Percentiles rank a stretch among this genome's conserved stretches.
These are phyloP conservation scores for Fraxinus sp. DNA, from an alignment of 305 asterid genomes.

Conservation along the genomic window DNA sequence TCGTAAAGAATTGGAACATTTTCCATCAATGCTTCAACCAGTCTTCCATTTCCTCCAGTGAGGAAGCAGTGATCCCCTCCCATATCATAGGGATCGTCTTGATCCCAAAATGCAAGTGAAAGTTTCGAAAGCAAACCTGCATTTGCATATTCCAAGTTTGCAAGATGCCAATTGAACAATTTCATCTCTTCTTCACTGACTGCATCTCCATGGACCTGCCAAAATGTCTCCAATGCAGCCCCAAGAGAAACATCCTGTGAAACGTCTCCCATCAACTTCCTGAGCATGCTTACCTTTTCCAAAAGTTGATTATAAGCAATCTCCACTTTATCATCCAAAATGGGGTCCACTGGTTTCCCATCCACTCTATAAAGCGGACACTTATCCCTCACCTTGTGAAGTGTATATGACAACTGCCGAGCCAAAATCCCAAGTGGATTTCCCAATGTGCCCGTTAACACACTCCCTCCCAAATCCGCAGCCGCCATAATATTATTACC, in stretches of 20 bases:
- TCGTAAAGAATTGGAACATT: conserved; percentile 75
- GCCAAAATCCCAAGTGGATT: conserved; percentile 97
- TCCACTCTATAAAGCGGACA: conserved; percentile 81
- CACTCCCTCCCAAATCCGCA: conserved; percentile 97
- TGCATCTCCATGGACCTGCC: conserved; percentile 46
- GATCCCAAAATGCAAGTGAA: conserved; percentile 98
- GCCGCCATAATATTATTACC: conserved; percentile 58
- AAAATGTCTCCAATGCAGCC: conserved; percentile 86
- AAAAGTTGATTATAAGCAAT: conserved; percentile 65
- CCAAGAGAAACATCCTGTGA: conserved; percentile 96
- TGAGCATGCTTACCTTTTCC: conserved; percentile 68
- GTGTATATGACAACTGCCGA: conserved; percentile 67
- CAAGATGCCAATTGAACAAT: conserved; percentile 91
- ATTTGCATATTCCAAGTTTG: conserved; percentile 92
- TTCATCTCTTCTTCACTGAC: conserved; percentile 65
- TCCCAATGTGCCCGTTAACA: conserved; percentile 84
- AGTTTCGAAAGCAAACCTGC: conserved; percentile 83
- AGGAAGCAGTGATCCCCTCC: conserved; percentile 98
- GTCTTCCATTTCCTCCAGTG: conserved; percentile 86
- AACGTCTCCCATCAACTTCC: conserved; percentile 89
- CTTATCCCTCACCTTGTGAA: conserved; percentile 89
- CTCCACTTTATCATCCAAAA: conserved; percentile 73
- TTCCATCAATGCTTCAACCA: conserved; percentile 77
- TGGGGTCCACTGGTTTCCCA: conserved; percentile 75
- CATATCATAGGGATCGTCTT: conserved; percentile 97